Evolutionary conservation across 768 basidiomycete genomes (phyloP).

Genomic region (Lentinula edodes): DNA sequence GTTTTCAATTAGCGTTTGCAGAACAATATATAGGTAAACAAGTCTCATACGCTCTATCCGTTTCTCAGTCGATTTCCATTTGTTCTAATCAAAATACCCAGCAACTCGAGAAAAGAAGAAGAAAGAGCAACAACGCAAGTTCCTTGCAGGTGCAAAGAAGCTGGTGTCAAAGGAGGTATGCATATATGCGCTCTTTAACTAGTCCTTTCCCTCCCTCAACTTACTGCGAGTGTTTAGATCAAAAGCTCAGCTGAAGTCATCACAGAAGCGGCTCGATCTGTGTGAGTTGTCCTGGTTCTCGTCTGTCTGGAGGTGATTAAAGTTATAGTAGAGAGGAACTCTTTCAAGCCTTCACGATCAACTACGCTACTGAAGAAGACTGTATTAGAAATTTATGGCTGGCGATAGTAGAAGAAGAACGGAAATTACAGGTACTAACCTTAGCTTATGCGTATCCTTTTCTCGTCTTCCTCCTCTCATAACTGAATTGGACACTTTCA

Average conservation of each 20-base stretch:
- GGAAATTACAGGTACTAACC: constrained; percentile 3
- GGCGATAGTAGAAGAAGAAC: background rate
- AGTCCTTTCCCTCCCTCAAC: background rate
- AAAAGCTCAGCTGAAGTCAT: background rate
- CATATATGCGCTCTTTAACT: background rate
- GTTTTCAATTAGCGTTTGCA: constrained; percentile 1
- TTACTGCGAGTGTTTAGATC: background rate
- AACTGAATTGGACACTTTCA: too few relatives aligned
- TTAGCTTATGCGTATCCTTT: background rate
- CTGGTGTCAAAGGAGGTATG: background rate
- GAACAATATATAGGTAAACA: background rate
- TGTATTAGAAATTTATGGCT: background rate
- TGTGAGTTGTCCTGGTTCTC: background rate
- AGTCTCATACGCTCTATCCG: too few relatives aligned
- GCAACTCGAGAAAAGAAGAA: constrained; percentile 3
- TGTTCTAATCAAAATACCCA: background rate
- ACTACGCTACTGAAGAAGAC: constrained; percentile 5
- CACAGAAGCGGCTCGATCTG: background rate
- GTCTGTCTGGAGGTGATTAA: background rate
- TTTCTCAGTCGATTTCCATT: too few relatives aligned
- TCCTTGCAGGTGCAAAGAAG: background rate
- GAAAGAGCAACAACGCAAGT: constrained; percentile 4
- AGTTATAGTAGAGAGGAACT: background rate
- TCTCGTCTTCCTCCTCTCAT: background rate
- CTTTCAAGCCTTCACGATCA: constrained; percentile 4